Percentiles rank a stretch among this genome's conserved stretches.
Evolutionary conservation across 2,329 filamentous ascomycete genomes (phyloP).

Genomic region (Cladosporium sp.): DNA sequence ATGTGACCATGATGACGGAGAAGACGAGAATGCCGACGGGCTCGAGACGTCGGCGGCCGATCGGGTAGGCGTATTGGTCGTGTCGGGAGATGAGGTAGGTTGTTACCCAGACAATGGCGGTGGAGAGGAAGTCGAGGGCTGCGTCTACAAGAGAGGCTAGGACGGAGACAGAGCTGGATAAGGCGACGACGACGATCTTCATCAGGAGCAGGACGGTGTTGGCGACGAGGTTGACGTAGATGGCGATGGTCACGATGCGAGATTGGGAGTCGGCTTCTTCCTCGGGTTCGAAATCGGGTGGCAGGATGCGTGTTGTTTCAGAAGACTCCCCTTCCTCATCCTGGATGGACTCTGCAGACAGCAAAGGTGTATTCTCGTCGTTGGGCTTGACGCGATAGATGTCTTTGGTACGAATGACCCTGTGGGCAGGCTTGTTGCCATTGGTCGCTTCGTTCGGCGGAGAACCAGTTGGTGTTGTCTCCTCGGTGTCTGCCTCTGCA

Average conservation of each 20-base stretch:
- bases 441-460: constrained; percentile 11
- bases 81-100: constrained; percentile 69
- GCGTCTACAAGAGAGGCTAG: constrained; percentile 76
- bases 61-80: constrained; percentile 71
- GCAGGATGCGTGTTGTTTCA: constrained; percentile 44
- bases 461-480: constrained; percentile 40
- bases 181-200: constrained; percentile 71
- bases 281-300: constrained; percentile 63
- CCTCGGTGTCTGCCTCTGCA: constrained; percentile 59
- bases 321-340: constrained; percentile 42
- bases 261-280: constrained; percentile 72
- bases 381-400: constrained; percentile 69
- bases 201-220: constrained; percentile 70
- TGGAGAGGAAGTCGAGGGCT: constrained; percentile 74
- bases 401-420: constrained; percentile 74
- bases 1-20: constrained; percentile 80
- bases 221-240: constrained; percentile 78
- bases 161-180: constrained; percentile 77
- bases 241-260: constrained; percentile 76
- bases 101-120: constrained; percentile 75
- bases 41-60: constrained; percentile 72
- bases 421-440: constrained; percentile 28
- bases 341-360: constrained; percentile 42
- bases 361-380: constrained; percentile 60
- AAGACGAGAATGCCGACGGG: constrained; percentile 78